phyloP scores from a whole-genome alignment of 441 rosid species.

The Populus hybrid region DNA sequence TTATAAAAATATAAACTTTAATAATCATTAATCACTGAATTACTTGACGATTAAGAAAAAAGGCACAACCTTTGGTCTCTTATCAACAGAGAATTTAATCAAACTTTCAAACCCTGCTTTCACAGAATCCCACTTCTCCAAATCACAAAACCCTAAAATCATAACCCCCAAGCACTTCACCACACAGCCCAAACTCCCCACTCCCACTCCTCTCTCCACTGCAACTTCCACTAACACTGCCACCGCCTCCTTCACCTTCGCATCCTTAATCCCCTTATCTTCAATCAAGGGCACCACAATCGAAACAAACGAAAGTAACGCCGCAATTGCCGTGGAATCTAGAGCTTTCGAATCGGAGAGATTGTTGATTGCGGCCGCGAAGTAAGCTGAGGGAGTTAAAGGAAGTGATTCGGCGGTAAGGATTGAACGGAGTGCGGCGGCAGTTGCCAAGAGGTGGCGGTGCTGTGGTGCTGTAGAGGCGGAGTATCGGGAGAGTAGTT shows the following conservation, averaged over 20 bases:
- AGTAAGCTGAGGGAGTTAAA: slow-evolving; percentile 57
- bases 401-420: slow-evolving; percentile 65
- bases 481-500: slow-evolving; percentile 83
- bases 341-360: slow-evolving; percentile 34
- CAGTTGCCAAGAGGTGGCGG: slow-evolving; percentile 86
- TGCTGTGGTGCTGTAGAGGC: slow-evolving; percentile 82
- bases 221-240: slow-evolving; percentile 46
- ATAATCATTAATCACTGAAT: not conserved
- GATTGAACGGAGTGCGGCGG: slow-evolving; percentile 82
- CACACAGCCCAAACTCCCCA: slow-evolving; percentile 62
- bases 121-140: slow-evolving; percentile 66
- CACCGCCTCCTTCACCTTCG: slow-evolving; percentile 69
- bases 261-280: slow-evolving; percentile 35
- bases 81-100: slow-evolving; percentile 63
- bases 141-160: slow-evolving; percentile 55
- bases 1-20: not conserved
- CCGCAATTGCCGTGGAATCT: slow-evolving; percentile 63
- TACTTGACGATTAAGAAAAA: not conserved
- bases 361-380: slow-evolving; percentile 70
- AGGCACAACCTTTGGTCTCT: slow-evolving; percentile 76
- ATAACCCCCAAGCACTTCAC: slow-evolving; percentile 79
- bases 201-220: slow-evolving; percentile 42
- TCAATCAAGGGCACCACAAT: slow-evolving; percentile 57
- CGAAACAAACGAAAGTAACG: slow-evolving; percentile 63
- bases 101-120: slow-evolving; percentile 52